These are phyloP conservation scores for Trichosporon sp. DNA, from an alignment of 1,284 basidiomycete species.

Conservation along the genomic window DNA sequence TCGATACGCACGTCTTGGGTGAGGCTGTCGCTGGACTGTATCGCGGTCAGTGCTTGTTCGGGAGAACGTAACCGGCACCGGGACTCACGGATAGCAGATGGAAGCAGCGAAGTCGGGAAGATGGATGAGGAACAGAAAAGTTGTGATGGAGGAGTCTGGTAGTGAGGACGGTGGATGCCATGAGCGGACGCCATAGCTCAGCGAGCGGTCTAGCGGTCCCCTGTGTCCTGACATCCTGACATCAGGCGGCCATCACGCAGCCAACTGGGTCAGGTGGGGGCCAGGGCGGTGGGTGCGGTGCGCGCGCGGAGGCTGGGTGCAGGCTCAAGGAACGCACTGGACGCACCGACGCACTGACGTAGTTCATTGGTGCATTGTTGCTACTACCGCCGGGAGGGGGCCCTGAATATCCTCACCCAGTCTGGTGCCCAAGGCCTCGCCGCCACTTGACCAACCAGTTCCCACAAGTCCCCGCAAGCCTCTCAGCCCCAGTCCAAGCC, in stretches of 20 bases:
- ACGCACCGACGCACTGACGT: slow-evolving; percentile 18
- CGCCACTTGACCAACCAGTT: background rate
- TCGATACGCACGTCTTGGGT: slow-evolving; percentile 8
- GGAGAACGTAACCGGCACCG: background rate
- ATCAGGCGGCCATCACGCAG: slow-evolving; percentile 3
- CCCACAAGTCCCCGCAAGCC: slow-evolving; percentile 11
- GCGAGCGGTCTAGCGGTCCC: slow-evolving; percentile 8
- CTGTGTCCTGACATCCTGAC: slow-evolving; percentile 13
- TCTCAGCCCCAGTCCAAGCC: background rate
- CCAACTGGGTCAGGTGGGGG: background rate
- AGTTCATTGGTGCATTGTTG: slow-evolving; percentile 6
- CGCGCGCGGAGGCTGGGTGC: background rate
- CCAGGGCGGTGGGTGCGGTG: background rate
- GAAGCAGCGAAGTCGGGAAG: background rate
- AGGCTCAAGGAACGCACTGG: background rate
- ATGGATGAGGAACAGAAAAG: slow-evolving; percentile 8
- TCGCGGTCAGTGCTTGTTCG: slow-evolving; percentile 1
- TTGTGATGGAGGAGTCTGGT: background rate
- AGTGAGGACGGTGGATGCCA: background rate
- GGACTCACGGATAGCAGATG: background rate
- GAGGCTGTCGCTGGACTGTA: slow-evolving; percentile 6
- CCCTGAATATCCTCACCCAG: slow-evolving; percentile 12
- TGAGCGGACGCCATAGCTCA: slow-evolving; percentile 12
- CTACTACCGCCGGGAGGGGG: slow-evolving; percentile 6
- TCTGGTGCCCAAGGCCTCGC: background rate